Evolutionary conservation across 2,329 filamentous ascomycete species (phyloP), one percentile per base, ranked within the genome.

Genomic region (Ophiocordyceps camponoti-leonardi): DNA sequence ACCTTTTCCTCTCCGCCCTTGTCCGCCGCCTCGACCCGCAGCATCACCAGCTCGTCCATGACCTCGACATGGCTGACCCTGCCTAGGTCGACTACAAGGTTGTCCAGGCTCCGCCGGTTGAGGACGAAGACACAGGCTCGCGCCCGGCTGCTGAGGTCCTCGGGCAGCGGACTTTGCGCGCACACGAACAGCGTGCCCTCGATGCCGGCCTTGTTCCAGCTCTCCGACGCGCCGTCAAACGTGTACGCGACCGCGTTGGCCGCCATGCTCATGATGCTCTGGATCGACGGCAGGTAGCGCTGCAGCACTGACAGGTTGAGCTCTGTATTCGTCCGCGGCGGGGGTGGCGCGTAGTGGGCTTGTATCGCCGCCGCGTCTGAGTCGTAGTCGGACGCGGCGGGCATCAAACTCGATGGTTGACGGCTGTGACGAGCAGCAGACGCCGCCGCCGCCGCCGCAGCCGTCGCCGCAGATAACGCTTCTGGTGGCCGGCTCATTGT

Each of bases 181-280:
- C 85, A 93, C 45, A 96, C 76, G 61, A 96, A 98, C 51, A 96
- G 68, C 13, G 86, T 84, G 37, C 92, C 92, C 63, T 94, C 88
- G 12, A 88, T 74, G 46, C 81, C 83, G 42, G 75, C 76, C 67
- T 93, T 94, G 58, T 92, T 83, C 92, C 92, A 96, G 48, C 69
- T 65, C 45, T 74, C 67, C 3, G 77, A 71, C 5, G 70, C 63
- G 42, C 76, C 69, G 49, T 72, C 76, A 66, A 93, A 92, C 43
- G 74, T 75, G 68, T 95, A 96, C 52, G 95, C 74, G 33, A 92
- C 85, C 23, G 84, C 83, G 56, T 90, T 94, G 30, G 84, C 81
- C 6, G 86, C 86, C 52, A 92, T 82, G 50, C 83, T 81, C 51
- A 86, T 70, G 57, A 95, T 86, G 45, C 72, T 67, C 48, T 70